These are phyloP conservation scores for Rubroboletus satanas DNA, from an alignment of 768 basidiomycete species.

Conservation along the genomic window DNA sequence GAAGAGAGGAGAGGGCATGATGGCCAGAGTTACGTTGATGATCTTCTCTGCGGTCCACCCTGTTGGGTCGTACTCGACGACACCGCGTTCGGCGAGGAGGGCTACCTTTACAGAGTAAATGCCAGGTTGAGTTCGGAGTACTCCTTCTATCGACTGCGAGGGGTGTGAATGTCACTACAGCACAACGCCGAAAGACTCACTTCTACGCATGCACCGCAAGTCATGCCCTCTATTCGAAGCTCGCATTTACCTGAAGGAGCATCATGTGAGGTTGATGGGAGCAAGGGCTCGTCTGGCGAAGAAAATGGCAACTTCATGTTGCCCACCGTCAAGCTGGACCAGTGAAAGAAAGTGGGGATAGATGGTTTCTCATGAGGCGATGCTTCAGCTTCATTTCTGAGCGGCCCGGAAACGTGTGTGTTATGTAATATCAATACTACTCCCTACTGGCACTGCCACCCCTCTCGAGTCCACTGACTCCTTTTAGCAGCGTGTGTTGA, in stretches of 20 bases:
- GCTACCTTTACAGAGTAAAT: slow-evolving; percentile 92
- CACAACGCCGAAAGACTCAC: slow-evolving; percentile 37
- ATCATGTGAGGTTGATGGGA: slow-evolving; percentile 16
- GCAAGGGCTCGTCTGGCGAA: slow-evolving; percentile 19
- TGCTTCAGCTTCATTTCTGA: slow-evolving; percentile 6
- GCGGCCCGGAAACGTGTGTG: not conserved
- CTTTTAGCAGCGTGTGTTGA: slow-evolving; percentile 66
- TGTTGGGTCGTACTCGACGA: slow-evolving; percentile 82
- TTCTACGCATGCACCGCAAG: slow-evolving; percentile 85
- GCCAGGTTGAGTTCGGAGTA: slow-evolving; percentile 80
- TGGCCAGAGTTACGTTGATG: slow-evolving; percentile 45
- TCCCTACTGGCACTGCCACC: not conserved
- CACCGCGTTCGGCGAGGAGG: slow-evolving; percentile 89
- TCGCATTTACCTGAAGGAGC: slow-evolving; percentile 57
- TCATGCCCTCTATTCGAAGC: slow-evolving; percentile 85
- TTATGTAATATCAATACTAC: slow-evolving; percentile 8
- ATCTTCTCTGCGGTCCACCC: slow-evolving; percentile 83
- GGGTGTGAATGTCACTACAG: not conserved
- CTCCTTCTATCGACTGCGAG: slow-evolving; percentile 74
- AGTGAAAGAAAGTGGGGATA: not conserved
- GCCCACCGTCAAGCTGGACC: slow-evolving; percentile 4
- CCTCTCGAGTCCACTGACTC: slow-evolving; percentile 18
- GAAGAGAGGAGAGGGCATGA: not conserved
- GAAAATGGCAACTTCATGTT: slow-evolving; percentile 7
- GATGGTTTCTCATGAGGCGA: not conserved